Evolutionary conservation across 352 stramenopile genomes (phyloP).

Genomic region (Phytophthora pisi): DNA sequence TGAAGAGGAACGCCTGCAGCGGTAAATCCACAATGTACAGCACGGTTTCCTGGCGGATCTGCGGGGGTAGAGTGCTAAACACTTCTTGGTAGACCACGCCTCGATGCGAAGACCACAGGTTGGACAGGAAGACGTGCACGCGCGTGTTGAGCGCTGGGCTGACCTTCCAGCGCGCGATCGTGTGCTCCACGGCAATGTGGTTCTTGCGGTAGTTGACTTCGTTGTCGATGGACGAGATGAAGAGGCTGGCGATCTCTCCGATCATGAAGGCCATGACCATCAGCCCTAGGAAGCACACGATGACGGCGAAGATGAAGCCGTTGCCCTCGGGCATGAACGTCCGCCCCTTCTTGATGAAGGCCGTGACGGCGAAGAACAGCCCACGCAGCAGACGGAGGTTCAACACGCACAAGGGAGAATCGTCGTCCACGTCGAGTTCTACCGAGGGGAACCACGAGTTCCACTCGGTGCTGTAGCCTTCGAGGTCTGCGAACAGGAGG

Average conservation of each 20-base stretch:
- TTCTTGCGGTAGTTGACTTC: slow-evolving; percentile 72
- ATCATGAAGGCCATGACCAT: slow-evolving; percentile 78
- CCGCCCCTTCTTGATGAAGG: slow-evolving; percentile 66
- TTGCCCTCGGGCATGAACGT: slow-evolving; percentile 44
- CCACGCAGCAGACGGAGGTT: slow-evolving; percentile 54
- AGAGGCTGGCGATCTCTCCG: slow-evolving; percentile 67
- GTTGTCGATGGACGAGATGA: slow-evolving; percentile 71
- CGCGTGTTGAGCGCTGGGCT: slow-evolving; percentile 43
- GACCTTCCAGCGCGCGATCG: slow-evolving; percentile 54
- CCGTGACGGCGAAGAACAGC: slow-evolving; percentile 58
- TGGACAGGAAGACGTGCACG: slow-evolving; percentile 55
- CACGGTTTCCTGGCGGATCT: slow-evolving; percentile 53
- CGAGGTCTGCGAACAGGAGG: slow-evolving; percentile 40
- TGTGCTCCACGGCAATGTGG: slow-evolving; percentile 59
- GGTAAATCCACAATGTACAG: slow-evolving; percentile 49
- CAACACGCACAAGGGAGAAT: slow-evolving; percentile 37
- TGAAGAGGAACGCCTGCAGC: slow-evolving; percentile 40
- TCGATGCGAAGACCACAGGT: slow-evolving; percentile 60
- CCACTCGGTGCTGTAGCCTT: slow-evolving; percentile 57
- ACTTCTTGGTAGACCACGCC: slow-evolving; percentile 62
- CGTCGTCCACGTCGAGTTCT: slow-evolving; percentile 31
- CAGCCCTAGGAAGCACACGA: slow-evolving; percentile 54
- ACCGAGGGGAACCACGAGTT: slow-evolving; percentile 54
- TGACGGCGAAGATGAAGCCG: slow-evolving; percentile 52
- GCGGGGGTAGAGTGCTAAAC: slow-evolving; percentile 48